phyloP scores from a whole-genome alignment of 768 basidiomycete genomes.

The Boletus insuetus region DNA sequence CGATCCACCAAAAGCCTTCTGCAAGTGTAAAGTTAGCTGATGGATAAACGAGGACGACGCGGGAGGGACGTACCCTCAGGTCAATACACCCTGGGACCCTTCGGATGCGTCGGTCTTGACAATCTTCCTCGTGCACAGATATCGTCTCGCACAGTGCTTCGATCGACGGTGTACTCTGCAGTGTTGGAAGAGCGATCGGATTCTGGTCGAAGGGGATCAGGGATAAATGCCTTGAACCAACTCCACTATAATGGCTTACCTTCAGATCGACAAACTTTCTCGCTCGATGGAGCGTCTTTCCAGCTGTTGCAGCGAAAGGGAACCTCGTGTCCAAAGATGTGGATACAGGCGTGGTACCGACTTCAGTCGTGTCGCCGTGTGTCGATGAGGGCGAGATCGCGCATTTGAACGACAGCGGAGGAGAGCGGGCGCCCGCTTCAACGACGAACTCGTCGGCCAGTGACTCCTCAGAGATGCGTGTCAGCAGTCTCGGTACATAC shows the following conservation, averaged over 20 bases:
- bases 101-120: neutral
- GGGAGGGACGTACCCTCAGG: neutral
- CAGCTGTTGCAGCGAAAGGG: neutral
- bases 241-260: neutral
- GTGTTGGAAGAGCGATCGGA: neutral
- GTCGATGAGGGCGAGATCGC: neutral
- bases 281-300: neutral
- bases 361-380: too few species aligned
- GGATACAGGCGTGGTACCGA: too few species aligned
- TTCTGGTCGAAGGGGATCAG: constrained; percentile 4
- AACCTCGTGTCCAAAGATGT: too few species aligned
- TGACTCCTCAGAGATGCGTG: constrained; percentile 8
- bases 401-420: constrained; percentile 3
- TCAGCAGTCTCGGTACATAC: constrained; percentile 5
- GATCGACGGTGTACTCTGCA: neutral
- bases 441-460: neutral
- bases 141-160: neutral
- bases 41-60: neutral
- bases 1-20: neutral
- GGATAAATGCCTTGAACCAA: neutral
- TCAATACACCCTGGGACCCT: neutral
- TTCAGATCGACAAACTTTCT: neutral
- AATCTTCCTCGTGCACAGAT: neutral
- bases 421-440: neutral
- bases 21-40: neutral